These are phyloP conservation scores for Xylariaceae sp. DNA, from an alignment of 2,329 filamentous ascomycete genomes.

Conservation along the genomic window DNA sequence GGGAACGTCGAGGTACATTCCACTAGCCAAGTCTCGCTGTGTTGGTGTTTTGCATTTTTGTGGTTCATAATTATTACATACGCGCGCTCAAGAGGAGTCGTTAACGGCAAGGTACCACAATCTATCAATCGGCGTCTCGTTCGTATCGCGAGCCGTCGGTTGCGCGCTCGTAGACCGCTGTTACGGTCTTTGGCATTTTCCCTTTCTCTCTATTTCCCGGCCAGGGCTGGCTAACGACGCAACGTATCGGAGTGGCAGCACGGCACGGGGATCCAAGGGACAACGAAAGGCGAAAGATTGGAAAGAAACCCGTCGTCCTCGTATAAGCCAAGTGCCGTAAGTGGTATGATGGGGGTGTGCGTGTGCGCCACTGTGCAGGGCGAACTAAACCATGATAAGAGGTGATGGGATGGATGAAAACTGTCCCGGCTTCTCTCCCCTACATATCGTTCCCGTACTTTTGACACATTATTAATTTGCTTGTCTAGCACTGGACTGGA, in stretches of 20 bases:
- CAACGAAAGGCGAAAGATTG: neutral
- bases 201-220: neutral
- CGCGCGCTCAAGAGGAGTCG: too few relatives aligned
- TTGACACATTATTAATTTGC: constrained; percentile 7
- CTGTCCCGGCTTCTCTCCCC: neutral
- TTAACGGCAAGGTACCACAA: constrained; percentile 1
- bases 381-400: constrained; percentile 7
- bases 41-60: constrained; percentile 7
- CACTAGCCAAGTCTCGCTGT: constrained; percentile 10
- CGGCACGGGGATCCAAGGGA: neutral
- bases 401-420: constrained; percentile 1
- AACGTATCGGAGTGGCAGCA: neutral
- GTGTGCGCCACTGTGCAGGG: constrained; percentile 16
- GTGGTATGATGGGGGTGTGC: constrained; percentile 10
- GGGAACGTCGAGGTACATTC: constrained; percentile 12
- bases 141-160: neutral
- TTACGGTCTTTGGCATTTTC: neutral
- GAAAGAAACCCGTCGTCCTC: neutral
- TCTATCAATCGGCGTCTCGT: neutral
- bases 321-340: constrained; percentile 9
- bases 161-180: neutral
- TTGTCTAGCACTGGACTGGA: constrained; percentile 3
- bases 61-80: too few relatives aligned
- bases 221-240: too few relatives aligned
- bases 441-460: too few relatives aligned